Percentiles rank a stretch among this genome's conserved stretches.
Evolutionary conservation across 306 rosid species (phyloP).

Genomic region (Luffa acutangula): DNA sequence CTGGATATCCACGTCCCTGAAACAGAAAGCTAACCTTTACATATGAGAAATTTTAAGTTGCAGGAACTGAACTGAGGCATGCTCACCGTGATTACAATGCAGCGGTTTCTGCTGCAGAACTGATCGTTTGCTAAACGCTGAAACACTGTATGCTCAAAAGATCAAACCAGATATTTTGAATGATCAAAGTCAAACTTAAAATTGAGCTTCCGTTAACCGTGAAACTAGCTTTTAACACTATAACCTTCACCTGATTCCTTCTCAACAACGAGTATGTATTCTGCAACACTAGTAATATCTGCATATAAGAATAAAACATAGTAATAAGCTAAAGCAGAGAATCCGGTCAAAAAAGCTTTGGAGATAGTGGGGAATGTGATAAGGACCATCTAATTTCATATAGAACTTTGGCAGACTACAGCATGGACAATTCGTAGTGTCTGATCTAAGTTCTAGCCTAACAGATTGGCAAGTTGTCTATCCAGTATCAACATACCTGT

Average conservation of each 20-base stretch:
- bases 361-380: not conserved
- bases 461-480: not conserved
- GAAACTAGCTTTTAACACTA: not conserved
- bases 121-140: slow-evolving; percentile 81
- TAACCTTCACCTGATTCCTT: slow-evolving; percentile 77
- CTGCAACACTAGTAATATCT: slow-evolving; percentile 66
- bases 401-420: not conserved
- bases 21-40: not conserved
- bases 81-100: slow-evolving; percentile 77
- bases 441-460: not conserved
- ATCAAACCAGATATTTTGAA: not conserved
- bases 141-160: slow-evolving; percentile 39
- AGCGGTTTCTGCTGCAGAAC: slow-evolving; percentile 67
- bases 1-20: slow-evolving; percentile 97
- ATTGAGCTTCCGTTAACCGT: not conserved
- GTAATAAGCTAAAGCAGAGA: not conserved
- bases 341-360: not conserved
- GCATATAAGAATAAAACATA: slow-evolving; percentile 22
- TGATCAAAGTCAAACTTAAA: not conserved
- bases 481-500: slow-evolving; percentile 37
- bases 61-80: not conserved
- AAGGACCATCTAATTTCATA: not conserved
- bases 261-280: slow-evolving; percentile 78
- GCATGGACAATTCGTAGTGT: not conserved
- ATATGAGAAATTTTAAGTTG: not conserved